phyloP scores from a whole-genome alignment of 495 filamentous ascomycete genomes.

The Penicillium chermesinum region DNA sequence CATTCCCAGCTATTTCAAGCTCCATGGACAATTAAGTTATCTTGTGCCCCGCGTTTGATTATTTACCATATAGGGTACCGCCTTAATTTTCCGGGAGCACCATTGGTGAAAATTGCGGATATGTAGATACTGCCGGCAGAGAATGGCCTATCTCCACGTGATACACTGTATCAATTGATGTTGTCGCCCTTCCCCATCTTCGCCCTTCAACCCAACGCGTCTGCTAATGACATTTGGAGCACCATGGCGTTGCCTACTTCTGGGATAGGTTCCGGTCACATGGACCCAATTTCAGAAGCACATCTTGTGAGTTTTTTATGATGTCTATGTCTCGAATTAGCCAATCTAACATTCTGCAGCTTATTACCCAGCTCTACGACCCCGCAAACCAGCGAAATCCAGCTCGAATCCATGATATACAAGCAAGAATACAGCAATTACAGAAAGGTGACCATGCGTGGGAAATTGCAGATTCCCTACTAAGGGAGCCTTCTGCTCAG shows the following conservation, averaged over 20 bases:
- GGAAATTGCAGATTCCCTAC: conserved; percentile 72
- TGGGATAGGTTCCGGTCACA: conserved; percentile 4
- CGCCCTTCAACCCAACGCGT: conserved; percentile 9
- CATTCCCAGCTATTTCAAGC: too few species aligned
- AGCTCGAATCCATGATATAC: conserved; percentile 58
- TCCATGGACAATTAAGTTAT: too few species aligned
- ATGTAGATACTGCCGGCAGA: conserved; percentile 2
- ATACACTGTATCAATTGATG: conserved; percentile 12
- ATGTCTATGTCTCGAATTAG: too few species aligned
- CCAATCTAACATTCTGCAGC: conserved; percentile 13
- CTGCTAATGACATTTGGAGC: neutral
- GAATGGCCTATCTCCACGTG: conserved; percentile 12
- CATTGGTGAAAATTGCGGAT: neutral
- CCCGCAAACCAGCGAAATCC: conserved; percentile 51
- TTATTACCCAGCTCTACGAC: conserved; percentile 58
- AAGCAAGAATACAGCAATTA: conserved; percentile 68
- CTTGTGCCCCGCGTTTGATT: neutral
- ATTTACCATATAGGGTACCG: neutral
- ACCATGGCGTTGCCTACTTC: conserved; percentile 10
- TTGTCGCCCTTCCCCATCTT: conserved; percentile 4
- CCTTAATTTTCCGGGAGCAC: neutral
- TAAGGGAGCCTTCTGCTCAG: conserved; percentile 56
- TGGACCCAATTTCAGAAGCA: conserved; percentile 16
- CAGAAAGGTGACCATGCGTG: conserved; percentile 78
- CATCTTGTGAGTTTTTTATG: conserved; percentile 9